These are phyloP conservation scores for Diaporthe sp. DNA, from an alignment of 2,329 filamentous ascomycete genomes.

Conservation along the genomic window DNA sequence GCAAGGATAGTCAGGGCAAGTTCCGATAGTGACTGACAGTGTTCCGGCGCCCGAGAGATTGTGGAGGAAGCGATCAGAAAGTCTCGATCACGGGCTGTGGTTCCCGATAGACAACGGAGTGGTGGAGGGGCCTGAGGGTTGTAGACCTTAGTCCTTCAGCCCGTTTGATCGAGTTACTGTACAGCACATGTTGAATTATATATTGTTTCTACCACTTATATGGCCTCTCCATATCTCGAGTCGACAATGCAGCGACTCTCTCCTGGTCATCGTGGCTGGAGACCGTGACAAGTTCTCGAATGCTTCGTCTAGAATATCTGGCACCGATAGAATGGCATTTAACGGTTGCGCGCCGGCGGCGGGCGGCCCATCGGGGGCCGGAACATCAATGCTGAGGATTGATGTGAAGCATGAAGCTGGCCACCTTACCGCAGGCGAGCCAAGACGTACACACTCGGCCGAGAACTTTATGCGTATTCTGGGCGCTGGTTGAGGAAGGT, in stretches of 20 bases:
- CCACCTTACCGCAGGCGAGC: slow-evolving; percentile 14
- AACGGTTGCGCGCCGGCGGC: slow-evolving; percentile 5
- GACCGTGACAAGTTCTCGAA: background rate
- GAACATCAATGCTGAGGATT: background rate
- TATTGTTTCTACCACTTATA: background rate
- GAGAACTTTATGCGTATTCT: slow-evolving; percentile 16
- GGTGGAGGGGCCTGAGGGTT: background rate
- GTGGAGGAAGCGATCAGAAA: background rate
- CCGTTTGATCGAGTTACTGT: too few relatives aligned
- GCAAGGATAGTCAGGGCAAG: background rate
- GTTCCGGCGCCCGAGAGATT: background rate
- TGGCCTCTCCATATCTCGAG: background rate
- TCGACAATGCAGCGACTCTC: background rate
- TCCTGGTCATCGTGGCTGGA: background rate
- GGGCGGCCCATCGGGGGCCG: slow-evolving; percentile 8
- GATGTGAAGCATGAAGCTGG: slow-evolving; percentile 17
- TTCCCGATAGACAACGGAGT: slow-evolving; percentile 3
- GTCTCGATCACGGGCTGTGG: background rate
- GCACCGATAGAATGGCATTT: background rate
- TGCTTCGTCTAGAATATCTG: background rate
- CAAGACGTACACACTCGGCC: background rate
- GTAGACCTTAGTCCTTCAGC: background rate
- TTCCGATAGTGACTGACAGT: background rate
- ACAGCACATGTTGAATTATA: background rate
- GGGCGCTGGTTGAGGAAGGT: background rate